A percentile compares a stretch with the other conserved stretches of the same genome.
Evolutionary conservation across 1,284 basidiomycete genomes (phyloP).

Genomic region (Neonothopanus nambi): DNA sequence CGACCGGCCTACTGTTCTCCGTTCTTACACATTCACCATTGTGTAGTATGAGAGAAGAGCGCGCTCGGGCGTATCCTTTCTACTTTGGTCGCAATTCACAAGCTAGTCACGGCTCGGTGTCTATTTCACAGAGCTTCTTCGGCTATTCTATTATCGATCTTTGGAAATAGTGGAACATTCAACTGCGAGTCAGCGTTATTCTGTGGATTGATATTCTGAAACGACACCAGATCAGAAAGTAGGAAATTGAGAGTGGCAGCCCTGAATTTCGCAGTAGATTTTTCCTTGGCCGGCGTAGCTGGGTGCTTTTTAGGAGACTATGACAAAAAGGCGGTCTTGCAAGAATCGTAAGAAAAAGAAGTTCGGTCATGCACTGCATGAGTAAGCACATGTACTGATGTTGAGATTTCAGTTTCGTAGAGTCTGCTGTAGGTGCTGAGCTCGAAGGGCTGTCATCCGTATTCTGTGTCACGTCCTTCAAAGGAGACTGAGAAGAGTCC

Average conservation of each 20-base stretch:
- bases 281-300: constrained; percentile 64
- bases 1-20: too few species aligned
- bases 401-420: constrained; percentile 34
- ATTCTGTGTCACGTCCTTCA: background rate
- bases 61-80: too few species aligned
- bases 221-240: constrained; percentile 76
- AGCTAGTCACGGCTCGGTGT: too few species aligned
- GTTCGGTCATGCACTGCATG: constrained; percentile 90
- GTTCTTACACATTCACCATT: too few species aligned
- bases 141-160: too few species aligned
- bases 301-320: constrained; percentile 71
- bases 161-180: too few species aligned
- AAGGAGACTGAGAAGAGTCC: background rate
- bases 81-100: too few species aligned
- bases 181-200: constrained; percentile 54
- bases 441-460: background rate
- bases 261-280: constrained; percentile 51
- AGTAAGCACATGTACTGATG: constrained; percentile 81
- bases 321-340: constrained; percentile 87
- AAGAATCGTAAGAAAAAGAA: constrained; percentile 92
- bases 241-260: constrained; percentile 74
- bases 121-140: too few species aligned
- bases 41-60: too few species aligned
- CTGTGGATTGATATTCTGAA: constrained; percentile 68
- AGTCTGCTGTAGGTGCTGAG: background rate